Evolutionary conservation across 805 yeast genomes (phyloP).

Genomic region (Lipomyces starkeyi): DNA sequence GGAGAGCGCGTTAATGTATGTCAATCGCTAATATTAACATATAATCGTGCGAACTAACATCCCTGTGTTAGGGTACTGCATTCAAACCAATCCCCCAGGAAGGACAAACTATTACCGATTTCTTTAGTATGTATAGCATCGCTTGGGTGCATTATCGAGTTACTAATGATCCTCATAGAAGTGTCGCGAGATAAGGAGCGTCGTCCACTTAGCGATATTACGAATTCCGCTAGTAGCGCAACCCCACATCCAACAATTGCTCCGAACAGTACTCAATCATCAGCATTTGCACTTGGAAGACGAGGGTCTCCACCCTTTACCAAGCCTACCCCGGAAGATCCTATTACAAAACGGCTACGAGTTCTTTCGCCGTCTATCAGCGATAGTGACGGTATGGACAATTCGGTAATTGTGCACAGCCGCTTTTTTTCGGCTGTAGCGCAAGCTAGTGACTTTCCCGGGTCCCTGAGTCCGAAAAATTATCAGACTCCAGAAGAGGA

Average conservation of each 20-base stretch:
- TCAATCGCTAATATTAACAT: not conserved
- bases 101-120: constrained; percentile 11
- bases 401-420: constrained; percentile 9
- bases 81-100: constrained; percentile 1
- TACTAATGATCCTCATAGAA: not conserved
- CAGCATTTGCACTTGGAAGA: not conserved
- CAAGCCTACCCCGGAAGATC: constrained; percentile 7
- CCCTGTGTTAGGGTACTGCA: not conserved
- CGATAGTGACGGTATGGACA: not conserved
- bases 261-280: not conserved
- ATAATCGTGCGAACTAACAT: not conserved
- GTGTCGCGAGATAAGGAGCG: not conserved
- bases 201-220: constrained; percentile 1
- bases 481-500: not conserved
- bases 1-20: not conserved
- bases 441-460: not conserved
- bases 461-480: not conserved
- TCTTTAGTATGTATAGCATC: constrained; percentile 12
- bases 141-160: not conserved
- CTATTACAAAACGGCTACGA: constrained; percentile 5
- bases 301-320: not conserved
- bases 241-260: not conserved
- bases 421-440: constrained; percentile 8
- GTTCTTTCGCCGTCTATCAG: not conserved
- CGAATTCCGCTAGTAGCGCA: not conserved